Evolutionary conservation across 2,329 filamentous ascomycete species (phyloP).

Genomic region (Dactylellina haptotyla): DNA sequence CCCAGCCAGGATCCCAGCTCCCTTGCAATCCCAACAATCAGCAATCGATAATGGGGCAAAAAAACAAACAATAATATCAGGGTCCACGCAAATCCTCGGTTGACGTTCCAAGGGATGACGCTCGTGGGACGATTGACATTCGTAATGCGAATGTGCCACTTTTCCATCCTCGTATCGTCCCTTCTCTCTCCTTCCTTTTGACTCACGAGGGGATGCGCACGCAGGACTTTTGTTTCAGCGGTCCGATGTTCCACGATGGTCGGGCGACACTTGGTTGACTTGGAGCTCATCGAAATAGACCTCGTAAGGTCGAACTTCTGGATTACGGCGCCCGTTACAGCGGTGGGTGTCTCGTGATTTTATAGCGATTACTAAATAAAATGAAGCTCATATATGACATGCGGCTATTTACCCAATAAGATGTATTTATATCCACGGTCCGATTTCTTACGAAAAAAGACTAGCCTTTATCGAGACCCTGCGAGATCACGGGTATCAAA

Average conservation of each 20-base stretch:
- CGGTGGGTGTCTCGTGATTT: constrained; percentile 14
- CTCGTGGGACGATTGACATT: constrained; percentile 20
- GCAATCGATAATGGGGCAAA: constrained; percentile 38
- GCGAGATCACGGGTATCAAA: constrained; percentile 10
- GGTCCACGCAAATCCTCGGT: constrained; percentile 16
- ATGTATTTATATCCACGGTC: not conserved
- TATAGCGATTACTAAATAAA: not conserved
- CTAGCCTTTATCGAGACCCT: not conserved
- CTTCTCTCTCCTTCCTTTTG: constrained; percentile 12
- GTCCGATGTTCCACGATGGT: constrained; percentile 18
- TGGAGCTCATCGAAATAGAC: not conserved
- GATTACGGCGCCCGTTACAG: constrained; percentile 23
- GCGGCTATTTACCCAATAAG: not conserved
- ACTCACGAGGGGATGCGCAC: constrained; percentile 35
- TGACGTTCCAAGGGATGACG: constrained; percentile 8
- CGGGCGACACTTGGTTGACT: constrained; percentile 10
- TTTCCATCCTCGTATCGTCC: constrained; percentile 22
- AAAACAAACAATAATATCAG: constrained; percentile 25
- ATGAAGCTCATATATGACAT: not conserved
- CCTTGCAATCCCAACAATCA: constrained; percentile 12
- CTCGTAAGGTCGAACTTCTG: not conserved
- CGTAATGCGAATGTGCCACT: constrained; percentile 44
- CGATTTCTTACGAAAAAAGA: not conserved
- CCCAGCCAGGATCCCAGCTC: not conserved
- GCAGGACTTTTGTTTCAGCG: constrained; percentile 4